Percentiles rank a stretch among this genome's conserved stretches.
Conservation (phyloP, 176 grass and related monocot genomes). For the Coix lacrymajobi region DNA sequence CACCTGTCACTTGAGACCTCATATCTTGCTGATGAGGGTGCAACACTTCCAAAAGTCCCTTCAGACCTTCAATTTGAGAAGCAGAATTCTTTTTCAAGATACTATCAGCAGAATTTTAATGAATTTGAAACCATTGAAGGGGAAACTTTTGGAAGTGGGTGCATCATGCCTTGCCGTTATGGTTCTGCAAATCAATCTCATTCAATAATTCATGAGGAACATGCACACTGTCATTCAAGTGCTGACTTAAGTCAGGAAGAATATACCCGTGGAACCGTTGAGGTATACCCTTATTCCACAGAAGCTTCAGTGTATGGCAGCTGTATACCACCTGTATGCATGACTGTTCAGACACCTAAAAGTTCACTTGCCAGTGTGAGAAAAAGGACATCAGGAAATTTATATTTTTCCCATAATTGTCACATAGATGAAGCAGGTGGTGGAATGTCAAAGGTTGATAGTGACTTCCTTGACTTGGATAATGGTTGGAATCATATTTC, state of each 20-base stretch:
- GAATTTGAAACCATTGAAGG: conserved; percentile 22
- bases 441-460: conserved; percentile 35
- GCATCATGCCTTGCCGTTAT: conserved; percentile 21
- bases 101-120: conserved; percentile 9
- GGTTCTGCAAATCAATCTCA: conserved; percentile 33
- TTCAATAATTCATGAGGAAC: conserved; percentile 23
- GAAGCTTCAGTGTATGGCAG: conserved; percentile 21
- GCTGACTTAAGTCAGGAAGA: conserved; percentile 32
- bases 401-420: not conserved
- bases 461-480: conserved; percentile 22
- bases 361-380: conserved; percentile 3
- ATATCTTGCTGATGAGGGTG: conserved; percentile 90
- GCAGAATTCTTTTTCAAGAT: conserved; percentile 20
- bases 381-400: conserved; percentile 3
- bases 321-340: conserved; percentile 14
- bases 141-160: conserved; percentile 33
- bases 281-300: conserved; percentile 2
- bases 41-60: conserved; percentile 64
- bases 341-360: conserved; percentile 9
- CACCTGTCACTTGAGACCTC: conserved; percentile 91
- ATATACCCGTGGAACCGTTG: conserved; percentile 16
- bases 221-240: conserved; percentile 7
- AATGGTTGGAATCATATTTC: conserved; percentile 49
- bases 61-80: conserved; percentile 37
- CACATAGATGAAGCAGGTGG: conserved; percentile 12